Percentiles rank a stretch among this genome's conserved stretches.
These are phyloP conservation scores for Eremomyces bilateralis DNA, from an alignment of 495 filamentous ascomycete species.

Conservation along the genomic window DNA sequence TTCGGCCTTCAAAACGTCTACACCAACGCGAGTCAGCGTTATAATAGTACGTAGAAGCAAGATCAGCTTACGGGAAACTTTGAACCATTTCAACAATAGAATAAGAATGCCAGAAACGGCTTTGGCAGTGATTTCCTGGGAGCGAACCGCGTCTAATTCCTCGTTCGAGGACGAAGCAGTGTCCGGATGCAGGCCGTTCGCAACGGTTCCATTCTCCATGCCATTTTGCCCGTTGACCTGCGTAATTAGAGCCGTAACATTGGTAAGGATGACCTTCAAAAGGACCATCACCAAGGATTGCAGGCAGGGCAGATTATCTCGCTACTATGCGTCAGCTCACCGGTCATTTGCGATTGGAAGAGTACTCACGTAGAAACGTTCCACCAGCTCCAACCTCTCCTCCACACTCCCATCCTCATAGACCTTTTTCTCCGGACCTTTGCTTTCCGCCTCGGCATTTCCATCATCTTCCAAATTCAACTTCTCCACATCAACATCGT, in stretches of 20 bases:
- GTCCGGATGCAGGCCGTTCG: slow-evolving; percentile 3
- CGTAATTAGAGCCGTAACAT: slow-evolving; percentile 46
- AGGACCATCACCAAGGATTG: slow-evolving; percentile 91
- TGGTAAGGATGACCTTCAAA: slow-evolving; percentile 63
- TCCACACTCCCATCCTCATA: slow-evolving; percentile 10
- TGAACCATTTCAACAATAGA: slow-evolving; percentile 86
- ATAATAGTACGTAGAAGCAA: background rate
- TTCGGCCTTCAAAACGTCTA: slow-evolving; percentile 88
- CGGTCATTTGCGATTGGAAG: background rate
- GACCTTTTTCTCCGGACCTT: slow-evolving; percentile 28
- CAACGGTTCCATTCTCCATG: slow-evolving; percentile 13
- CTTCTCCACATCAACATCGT: slow-evolving; percentile 8
- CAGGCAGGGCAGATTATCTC: slow-evolving; percentile 54
- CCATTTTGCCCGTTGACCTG: slow-evolving; percentile 28
- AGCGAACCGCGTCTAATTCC: slow-evolving; percentile 58
- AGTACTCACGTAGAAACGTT: slow-evolving; percentile 58
- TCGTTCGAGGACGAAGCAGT: slow-evolving; percentile 29
- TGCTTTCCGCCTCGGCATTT: slow-evolving; percentile 31
- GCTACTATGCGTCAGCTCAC: slow-evolving; percentile 23
- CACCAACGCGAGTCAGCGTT: background rate
- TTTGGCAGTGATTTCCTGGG: slow-evolving; percentile 72
- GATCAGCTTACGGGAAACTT: slow-evolving; percentile 73
- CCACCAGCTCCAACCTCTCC: slow-evolving; percentile 34
- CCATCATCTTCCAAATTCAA: slow-evolving; percentile 20
- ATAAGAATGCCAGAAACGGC: slow-evolving; percentile 72